Evolutionary conservation across 768 basidiomycete species (phyloP), one percentile per base, ranked within the genome.

Genomic region (Rhodotorula diobovata): DNA sequence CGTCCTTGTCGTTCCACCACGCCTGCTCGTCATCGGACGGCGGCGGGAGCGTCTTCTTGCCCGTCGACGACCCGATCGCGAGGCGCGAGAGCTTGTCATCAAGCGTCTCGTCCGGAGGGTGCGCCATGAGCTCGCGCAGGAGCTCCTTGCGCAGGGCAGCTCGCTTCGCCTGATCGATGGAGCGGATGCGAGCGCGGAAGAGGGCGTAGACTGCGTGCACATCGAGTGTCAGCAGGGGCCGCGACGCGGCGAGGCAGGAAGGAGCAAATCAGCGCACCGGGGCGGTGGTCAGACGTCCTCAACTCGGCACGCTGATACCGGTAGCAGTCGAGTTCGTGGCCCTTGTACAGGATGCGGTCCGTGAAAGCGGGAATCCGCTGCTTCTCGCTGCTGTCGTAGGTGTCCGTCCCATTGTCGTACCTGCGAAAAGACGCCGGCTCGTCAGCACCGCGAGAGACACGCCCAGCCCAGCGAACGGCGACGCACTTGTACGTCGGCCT

Each of bases 351-450:
- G 15, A 99, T 87, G n/a, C 96, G 90, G 83, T 99, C 96, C 76
- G 95, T 98, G 94, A 94, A 98, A 28, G 95, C 92, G 11, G 96
- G 96, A 78, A 96, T 89, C 35, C 96, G 86, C 85, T 88, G 87
- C 83, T 98, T 99, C 81, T 98, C 96, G 78, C 91, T 90, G 23
- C 91, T 90, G 80, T 99, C 96, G 79, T 97, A 99, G 59, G 84
- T 84, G 72, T 96, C 89, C 16, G 93, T 80, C 3, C 81, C 81
- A 59, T 80, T 80, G 70, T 82, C 82, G 70, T 80, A 81, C 50
- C 53, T 63, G 16, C 28, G 8, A 4, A n/a, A n/a, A n/a, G n/a
- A 10, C 5, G n/a, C 9, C 15, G 10, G n/a, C 2, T 15, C 34
- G 8, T 37, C 11, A 39, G 46, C 23, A 25, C 30, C 23, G n/a